phyloP scores from a whole-genome alignment of 768 basidiomycete genomes.

The Tricholoma terreum region DNA sequence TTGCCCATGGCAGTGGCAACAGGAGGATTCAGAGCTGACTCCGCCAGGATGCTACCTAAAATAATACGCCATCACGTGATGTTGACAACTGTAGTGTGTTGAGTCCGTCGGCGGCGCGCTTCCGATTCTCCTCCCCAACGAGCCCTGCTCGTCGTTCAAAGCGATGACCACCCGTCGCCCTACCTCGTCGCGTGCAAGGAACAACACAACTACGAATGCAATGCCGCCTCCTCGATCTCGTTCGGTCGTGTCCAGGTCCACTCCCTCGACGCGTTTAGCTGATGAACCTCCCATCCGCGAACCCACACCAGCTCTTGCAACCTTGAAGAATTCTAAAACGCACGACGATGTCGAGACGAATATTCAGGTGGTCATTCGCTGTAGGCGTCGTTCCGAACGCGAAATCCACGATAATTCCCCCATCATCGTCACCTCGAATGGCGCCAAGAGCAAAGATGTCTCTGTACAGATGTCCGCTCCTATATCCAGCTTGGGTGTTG shows the following conservation, averaged over 20 bases:
- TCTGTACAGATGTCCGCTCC: conserved; percentile 78
- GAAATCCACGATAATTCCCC: conserved; percentile 87
- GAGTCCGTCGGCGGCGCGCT: not conserved
- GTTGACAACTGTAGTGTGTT: conserved; percentile 16
- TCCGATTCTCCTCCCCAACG: not conserved
- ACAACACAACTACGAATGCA: conserved; percentile 25
- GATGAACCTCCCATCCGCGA: conserved; percentile 15
- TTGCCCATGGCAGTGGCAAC: conserved; percentile 64
- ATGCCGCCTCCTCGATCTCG: conserved; percentile 43
- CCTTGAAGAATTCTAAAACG: conserved; percentile 21
- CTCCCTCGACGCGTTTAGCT: conserved; percentile 29
- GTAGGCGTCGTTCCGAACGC: conserved; percentile 78
- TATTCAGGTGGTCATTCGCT: conserved; percentile 92
- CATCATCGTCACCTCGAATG: conserved; percentile 76
- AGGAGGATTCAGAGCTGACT: not conserved
- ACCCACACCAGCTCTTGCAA: conserved; percentile 7
- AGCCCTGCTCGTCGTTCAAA: not conserved
- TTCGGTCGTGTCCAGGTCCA: conserved; percentile 45
- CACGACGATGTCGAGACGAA: conserved; percentile 67
- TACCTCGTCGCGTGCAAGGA: conserved; percentile 46
- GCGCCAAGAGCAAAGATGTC: conserved; percentile 71
- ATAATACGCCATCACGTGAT: conserved; percentile 31
- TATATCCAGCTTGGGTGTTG: conserved; percentile 65
- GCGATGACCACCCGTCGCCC: conserved; percentile 67
- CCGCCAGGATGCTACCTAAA: not conserved